These are phyloP conservation scores for Globisporangium okanoganense DNA, from an alignment of 352 stramenopile genomes.

Conservation along the genomic window DNA sequence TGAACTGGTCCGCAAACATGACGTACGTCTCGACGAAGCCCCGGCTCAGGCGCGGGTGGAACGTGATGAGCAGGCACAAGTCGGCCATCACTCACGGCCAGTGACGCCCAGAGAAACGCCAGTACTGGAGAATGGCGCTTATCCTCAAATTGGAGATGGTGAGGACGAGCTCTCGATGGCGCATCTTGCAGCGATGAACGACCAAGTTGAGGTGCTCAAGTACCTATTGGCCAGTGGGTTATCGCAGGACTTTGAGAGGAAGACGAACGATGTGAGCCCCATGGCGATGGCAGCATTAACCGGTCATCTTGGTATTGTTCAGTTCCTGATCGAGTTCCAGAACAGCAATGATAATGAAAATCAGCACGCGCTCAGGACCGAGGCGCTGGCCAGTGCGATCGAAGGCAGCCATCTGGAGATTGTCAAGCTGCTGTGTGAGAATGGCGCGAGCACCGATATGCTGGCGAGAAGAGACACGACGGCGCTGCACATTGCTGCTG, in stretches of 20 bases:
- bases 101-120: slow-evolving; percentile 38
- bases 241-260: slow-evolving; percentile 1
- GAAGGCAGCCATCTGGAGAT: slow-evolving; percentile 1
- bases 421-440: slow-evolving; percentile 1
- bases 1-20: slow-evolving; percentile 59
- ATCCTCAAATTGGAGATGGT: neutral
- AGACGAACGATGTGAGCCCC: slow-evolving; percentile 5
- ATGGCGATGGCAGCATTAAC: slow-evolving; percentile 8
- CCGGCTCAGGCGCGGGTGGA: slow-evolving; percentile 60
- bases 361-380: neutral
- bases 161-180: neutral
- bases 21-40: slow-evolving; percentile 63
- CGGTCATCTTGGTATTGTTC: neutral
- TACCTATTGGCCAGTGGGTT: neutral
- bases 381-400: neutral
- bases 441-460: slow-evolving; percentile 5
- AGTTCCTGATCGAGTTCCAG: neutral
- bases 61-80: slow-evolving; percentile 62
- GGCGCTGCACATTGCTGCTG: slow-evolving; percentile 8
- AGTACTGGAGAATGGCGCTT: slow-evolving; percentile 13
- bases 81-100: slow-evolving; percentile 58
- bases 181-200: slow-evolving; percentile 5
- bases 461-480: slow-evolving; percentile 5
- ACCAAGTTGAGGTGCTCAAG: slow-evolving; percentile 1
- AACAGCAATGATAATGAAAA: neutral